These are phyloP conservation scores for Ilyonectria destructans DNA, from an alignment of 2,329 filamentous ascomycete genomes.

Conservation along the genomic window DNA sequence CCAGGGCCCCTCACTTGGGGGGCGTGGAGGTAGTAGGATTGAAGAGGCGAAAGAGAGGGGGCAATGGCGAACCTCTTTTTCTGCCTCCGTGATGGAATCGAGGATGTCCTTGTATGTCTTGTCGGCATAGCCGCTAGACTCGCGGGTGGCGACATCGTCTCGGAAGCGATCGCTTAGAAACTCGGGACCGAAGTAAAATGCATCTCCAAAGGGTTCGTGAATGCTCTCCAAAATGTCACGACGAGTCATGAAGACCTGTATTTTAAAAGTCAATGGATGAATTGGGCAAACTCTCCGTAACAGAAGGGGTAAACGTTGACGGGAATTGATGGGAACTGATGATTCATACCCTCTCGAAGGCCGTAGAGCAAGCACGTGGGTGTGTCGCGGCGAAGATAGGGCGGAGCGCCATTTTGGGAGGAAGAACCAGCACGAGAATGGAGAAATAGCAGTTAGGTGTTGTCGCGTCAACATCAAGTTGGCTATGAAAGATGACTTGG, in stretches of 20 bases:
- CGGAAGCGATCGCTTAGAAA: conserved; percentile 85
- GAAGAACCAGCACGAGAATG: conserved; percentile 50
- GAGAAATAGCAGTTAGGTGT: conserved; percentile 48
- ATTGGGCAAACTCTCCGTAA: not conserved
- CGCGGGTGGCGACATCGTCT: conserved; percentile 71
- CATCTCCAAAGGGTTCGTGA: conserved; percentile 97
- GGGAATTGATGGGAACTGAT: conserved; percentile 35
- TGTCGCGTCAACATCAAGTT: conserved; percentile 49
- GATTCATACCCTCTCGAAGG: conserved; percentile 87
- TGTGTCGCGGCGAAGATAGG: conserved; percentile 95
- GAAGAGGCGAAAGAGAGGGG: conserved; percentile 34
- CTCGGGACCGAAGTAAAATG: conserved; percentile 96
- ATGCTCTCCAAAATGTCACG: conserved; percentile 85
- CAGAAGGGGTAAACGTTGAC: conserved; percentile 5
- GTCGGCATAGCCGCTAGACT: conserved; percentile 76
- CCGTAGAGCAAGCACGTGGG: conserved; percentile 94
- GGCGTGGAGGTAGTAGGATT: conserved; percentile 41
- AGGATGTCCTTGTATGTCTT: conserved; percentile 86
- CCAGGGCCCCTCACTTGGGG: conserved; percentile 18
- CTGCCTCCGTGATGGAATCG: conserved; percentile 80
- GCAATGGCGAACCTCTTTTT: conserved; percentile 76
- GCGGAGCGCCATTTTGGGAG: conserved; percentile 73
- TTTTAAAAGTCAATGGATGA: not conserved
- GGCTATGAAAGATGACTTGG: conserved; percentile 35
- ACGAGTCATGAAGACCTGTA: conserved; percentile 95